Conservation (phyloP, 768 basidiomycete species). For the Hygrophoropsis aurantiaca region DNA sequence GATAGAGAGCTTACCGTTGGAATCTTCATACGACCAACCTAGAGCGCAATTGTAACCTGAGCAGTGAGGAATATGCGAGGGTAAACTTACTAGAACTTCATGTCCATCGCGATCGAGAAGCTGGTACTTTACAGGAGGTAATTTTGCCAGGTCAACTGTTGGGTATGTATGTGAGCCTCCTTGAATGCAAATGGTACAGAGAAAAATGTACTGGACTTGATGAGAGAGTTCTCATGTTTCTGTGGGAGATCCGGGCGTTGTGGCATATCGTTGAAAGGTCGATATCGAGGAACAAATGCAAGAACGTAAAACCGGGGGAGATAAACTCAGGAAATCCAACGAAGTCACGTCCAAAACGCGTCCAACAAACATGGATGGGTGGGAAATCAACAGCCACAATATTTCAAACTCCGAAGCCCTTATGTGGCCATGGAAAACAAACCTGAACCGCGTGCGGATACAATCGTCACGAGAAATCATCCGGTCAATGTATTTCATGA, state of each 20-base stretch:
- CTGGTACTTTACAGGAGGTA: constrained; percentile 87
- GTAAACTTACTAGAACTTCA: constrained; percentile 70
- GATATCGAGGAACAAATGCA: constrained; percentile 1
- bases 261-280: constrained; percentile 26
- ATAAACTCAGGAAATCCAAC: constrained; percentile 1
- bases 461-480: no score
- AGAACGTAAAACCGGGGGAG: constrained; percentile 6
- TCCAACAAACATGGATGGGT: constrained; percentile 11
- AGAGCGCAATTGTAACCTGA: constrained; percentile 12
- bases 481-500: no score
- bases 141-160: constrained; percentile 41
- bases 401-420: constrained; percentile 30
- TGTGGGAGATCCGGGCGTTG: constrained; percentile 53
- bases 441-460: no score
- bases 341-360: constrained; percentile 33
- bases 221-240: constrained; percentile 48
- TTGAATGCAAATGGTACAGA: background rate
- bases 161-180: background rate
- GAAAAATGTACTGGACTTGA: constrained; percentile 41
- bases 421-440: no score
- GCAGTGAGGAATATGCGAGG: constrained; percentile 15
- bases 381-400: constrained; percentile 30
- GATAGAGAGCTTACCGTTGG: constrained; percentile 63
- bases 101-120: constrained; percentile 84
- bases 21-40: constrained; percentile 91